A percentile compares a stretch with the other conserved stretches of the same genome.
These are phyloP conservation scores for Inonotus hispidus DNA, from an alignment of 1,284 basidiomycete genomes.

Conservation along the genomic window DNA sequence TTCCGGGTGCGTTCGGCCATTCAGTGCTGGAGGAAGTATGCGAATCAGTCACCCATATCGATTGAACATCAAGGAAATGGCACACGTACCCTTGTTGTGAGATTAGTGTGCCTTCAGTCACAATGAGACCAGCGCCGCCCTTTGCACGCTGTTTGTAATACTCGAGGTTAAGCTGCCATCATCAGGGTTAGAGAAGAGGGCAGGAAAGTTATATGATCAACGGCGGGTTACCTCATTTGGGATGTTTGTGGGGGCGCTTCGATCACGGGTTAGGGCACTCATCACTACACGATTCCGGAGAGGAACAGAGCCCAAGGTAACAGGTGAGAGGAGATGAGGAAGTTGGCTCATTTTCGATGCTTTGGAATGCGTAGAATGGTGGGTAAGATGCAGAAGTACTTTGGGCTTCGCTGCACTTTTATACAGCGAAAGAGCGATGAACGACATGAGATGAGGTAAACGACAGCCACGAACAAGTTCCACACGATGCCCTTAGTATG, in stretches of 20 bases:
- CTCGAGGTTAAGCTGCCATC: conserved; percentile 29
- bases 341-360: background rate
- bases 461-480: background rate
- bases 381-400: background rate
- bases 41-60: background rate
- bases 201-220: background rate
- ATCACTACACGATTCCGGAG: conserved; percentile 30
- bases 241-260: conserved; percentile 28
- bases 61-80: background rate
- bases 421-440: background rate
- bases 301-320: conserved; percentile 30
- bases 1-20: conserved; percentile 31
- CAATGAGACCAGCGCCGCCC: conserved; percentile 37
- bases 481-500: background rate
- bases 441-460: background rate
- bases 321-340: conserved; percentile 29
- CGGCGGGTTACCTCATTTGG: conserved; percentile 27
- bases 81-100: conserved; percentile 35
- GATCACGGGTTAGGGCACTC: conserved; percentile 33
- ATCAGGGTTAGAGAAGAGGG: background rate
- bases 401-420: background rate
- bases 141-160: conserved; percentile 43
- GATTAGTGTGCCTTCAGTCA: conserved; percentile 39
- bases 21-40: conserved; percentile 25
- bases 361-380: background rate